Evolutionary conservation across 768 basidiomycete species (phyloP).

Genomic region (Trametopsis cervina): DNA sequence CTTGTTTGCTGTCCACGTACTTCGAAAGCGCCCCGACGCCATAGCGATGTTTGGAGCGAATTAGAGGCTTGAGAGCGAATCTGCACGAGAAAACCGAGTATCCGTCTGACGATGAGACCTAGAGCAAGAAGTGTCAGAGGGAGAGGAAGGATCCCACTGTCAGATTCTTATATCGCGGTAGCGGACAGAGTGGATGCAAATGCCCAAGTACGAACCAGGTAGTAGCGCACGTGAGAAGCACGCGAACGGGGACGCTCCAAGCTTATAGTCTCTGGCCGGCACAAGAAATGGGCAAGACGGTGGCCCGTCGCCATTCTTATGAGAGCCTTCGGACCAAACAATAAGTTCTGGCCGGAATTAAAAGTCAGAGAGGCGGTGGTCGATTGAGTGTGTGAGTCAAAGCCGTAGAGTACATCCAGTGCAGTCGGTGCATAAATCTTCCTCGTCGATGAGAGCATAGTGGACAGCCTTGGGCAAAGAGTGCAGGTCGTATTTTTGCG

Average conservation of each 20-base stretch:
- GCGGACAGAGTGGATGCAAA: constrained; percentile 6
- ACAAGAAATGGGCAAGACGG: constrained; percentile 11
- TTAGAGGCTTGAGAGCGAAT: not conserved
- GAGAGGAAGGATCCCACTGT: not conserved
- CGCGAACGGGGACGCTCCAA: constrained; percentile 11
- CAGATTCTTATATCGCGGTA: constrained; percentile 9
- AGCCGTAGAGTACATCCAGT: constrained; percentile 8
- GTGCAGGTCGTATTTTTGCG: constrained; percentile 17
- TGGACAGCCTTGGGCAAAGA: constrained; percentile 20
- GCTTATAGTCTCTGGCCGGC: constrained; percentile 1
- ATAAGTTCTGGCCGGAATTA: constrained; percentile 6
- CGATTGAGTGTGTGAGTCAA: constrained; percentile 1
- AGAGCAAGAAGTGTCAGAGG: not conserved
- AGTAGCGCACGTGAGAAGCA: constrained; percentile 10
- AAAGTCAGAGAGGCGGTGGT: constrained; percentile 9
- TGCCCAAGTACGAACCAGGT: constrained; percentile 1
- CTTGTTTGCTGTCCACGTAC: no score
- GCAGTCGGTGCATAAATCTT: constrained; percentile 6
- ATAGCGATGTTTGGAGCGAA: not conserved
- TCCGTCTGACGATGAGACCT: not conserved
- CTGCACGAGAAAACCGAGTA: no score
- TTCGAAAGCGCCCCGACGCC: constrained; percentile 4
- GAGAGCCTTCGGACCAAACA: constrained; percentile 7
- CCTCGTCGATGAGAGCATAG: constrained; percentile 4
- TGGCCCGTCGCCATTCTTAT: constrained; percentile 10